These are phyloP conservation scores for Thelephora ganbajun DNA, from an alignment of 768 basidiomycete genomes.

Conservation along the genomic window DNA sequence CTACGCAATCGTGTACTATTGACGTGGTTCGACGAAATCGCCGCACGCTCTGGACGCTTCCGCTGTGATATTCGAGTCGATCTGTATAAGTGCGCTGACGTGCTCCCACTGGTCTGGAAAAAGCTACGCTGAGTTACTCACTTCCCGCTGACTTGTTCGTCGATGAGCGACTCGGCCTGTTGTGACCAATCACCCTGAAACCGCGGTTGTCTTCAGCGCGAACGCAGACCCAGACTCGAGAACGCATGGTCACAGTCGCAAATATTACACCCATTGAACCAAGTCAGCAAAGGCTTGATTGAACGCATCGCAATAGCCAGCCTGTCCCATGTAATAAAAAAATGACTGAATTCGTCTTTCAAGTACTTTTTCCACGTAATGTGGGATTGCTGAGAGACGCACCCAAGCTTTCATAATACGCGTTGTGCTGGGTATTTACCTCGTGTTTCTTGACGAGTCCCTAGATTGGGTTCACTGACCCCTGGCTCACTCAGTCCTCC, in stretches of 20 bases:
- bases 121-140: no score
- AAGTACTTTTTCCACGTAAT: background rate
- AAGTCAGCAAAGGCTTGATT: constrained; percentile 25
- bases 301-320: constrained; percentile 29
- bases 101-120: no score
- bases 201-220: background rate
- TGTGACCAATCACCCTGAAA: constrained; percentile 44
- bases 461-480: constrained; percentile 46
- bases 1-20: no score
- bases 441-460: constrained; percentile 41
- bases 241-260: constrained; percentile 27
- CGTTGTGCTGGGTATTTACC: constrained; percentile 29
- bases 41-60: no score
- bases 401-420: constrained; percentile 29
- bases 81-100: no score
- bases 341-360: background rate
- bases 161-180: constrained; percentile 39
- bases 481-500: constrained; percentile 26
- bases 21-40: no score
- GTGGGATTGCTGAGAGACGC: constrained; percentile 10
- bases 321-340: constrained; percentile 22
- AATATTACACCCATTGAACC: constrained; percentile 31
- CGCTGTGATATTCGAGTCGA: no score
- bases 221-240: background rate
- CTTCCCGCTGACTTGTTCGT: constrained; percentile 29